Conservation (phyloP, 768 basidiomycete genomes). For the Mycena metata region DNA sequence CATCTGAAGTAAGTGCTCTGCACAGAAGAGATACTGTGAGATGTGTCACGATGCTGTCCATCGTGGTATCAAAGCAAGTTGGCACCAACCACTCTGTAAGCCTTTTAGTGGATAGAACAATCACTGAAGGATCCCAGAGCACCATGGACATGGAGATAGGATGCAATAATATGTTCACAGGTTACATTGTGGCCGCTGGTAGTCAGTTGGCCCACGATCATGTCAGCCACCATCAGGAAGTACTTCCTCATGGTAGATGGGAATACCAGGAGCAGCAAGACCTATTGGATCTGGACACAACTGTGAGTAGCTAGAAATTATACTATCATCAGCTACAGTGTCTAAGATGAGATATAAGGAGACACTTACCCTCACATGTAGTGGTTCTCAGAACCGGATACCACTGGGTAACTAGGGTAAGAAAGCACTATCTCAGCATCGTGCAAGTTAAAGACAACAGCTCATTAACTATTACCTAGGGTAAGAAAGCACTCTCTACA, state of each 20-base stretch:
- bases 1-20: background rate
- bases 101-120: conserved; percentile 41
- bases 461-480: too few species aligned
- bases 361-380: too few species aligned
- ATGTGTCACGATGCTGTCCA: conserved; percentile 50
- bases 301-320: too few species aligned
- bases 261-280: conserved; percentile 18
- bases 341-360: too few species aligned
- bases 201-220: conserved; percentile 42
- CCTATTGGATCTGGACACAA: too few species aligned
- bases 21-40: too few species aligned
- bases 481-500: too few species aligned
- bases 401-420: too few species aligned
- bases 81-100: conserved; percentile 50
- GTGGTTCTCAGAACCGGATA: too few species aligned
- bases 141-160: conserved; percentile 41
- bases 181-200: conserved; percentile 41
- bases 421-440: too few species aligned
- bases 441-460: too few species aligned
- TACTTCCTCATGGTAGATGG: conserved; percentile 12
- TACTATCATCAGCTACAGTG: too few species aligned
- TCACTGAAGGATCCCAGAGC: conserved; percentile 41
- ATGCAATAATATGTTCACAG: conserved; percentile 31
- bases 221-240: conserved; percentile 22
- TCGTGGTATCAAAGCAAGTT: conserved; percentile 57